Evolutionary conservation across 169 alveolate genomes (phyloP), one percentile per base, ranked within the genome.

Genomic region (Prorocentrum cordatum): DNA sequence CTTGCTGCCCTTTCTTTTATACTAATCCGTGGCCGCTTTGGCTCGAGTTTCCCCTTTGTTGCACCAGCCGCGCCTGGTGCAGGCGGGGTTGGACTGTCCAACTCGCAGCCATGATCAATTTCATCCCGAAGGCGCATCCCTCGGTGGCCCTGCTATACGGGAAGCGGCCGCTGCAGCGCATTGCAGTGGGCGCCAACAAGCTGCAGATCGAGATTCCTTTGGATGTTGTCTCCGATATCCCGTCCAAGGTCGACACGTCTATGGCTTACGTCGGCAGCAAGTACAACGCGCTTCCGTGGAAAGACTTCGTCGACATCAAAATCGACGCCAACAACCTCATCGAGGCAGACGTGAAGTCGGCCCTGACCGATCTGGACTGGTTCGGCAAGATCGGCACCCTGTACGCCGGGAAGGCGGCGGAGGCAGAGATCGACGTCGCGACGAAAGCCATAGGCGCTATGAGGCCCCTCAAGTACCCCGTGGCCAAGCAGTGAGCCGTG

Each of bases 271-370:
- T 42, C 16, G 54, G 54, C 54, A 42, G 9, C 80, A 82, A 82
- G 91, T 82, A 82, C 91, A 82, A 82, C 38, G 91, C 91, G 45
- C 29, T 82, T 29, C 91, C 91, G 18, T 82, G 91, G 91, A 77
- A 77, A 75, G 80, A 82, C 80, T 82, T 82, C 20, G 80, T 64
- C 54, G 91, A 82, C 80, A 82, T 82, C 79, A 82, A 82, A 29
- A 59, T 82, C 66, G 91, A 82, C 18, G 91, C 91, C n/a, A 79
- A 80, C 6, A 82, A 82, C 39, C 35, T 82, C 72, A 82, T 82
- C 58, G 91, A 82, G 42, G 91, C 91, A 35, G 91, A 82, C 22
- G 91, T 64, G 59, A 82, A 82, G 68, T 62, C 80, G 24, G 91
- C 91, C 33, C 45, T 82, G 38, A 82, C 91, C 18, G 91, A 64